Evolutionary conservation across 2,329 filamentous ascomycete species (phyloP), one percentile per base, ranked within the genome.

Genomic region (Fusarium sp.): DNA sequence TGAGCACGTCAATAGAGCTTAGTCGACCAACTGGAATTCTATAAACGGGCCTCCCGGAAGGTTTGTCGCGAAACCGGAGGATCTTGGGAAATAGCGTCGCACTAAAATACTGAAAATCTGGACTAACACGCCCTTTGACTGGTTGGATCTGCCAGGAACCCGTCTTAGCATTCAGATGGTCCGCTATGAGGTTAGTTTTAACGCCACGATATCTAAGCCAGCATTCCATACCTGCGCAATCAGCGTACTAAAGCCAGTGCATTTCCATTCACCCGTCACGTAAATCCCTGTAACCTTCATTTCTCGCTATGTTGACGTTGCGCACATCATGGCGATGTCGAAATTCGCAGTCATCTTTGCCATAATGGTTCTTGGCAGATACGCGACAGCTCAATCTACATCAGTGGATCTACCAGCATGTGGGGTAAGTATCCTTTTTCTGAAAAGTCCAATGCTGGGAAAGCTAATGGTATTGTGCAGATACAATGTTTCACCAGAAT

Each of bases 221-320:
- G 7, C 29, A 34, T 49, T 49, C 29, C 47, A 32, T 16, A 13
- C 12, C 11, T 7, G 18, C 34, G 1, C 34, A 7, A 37, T 24
- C 42, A 25, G 14, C 6, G 10, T 18, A 5, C 6, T 10, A 37
- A 52, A 40, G 34, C 7, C 16, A 40, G n/a, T 5, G 6, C 18
- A 40, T 16, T 25, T 32, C 32, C 32, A 18, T 14, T 2, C 2
- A 8, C 6, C 6, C 12, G 7, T 3, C 18, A 7, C 6, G 3
- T 4, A n/a, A 12, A 37, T n/a, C 6, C 18, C 10, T 37, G 18
- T 7, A 2, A 6, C 6, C n/a, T n/a, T 12, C 4, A 4, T 4
- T 37, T 4, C 6, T n/a, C 34, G 34, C 34, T 10, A 11, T 6
- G 20, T 12, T 2, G 22, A 4, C 6, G 1, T 40, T 8, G 48